Evolutionary conservation across 495 filamentous ascomycete species (phyloP).

Genomic region (Talaromyces liani): DNA sequence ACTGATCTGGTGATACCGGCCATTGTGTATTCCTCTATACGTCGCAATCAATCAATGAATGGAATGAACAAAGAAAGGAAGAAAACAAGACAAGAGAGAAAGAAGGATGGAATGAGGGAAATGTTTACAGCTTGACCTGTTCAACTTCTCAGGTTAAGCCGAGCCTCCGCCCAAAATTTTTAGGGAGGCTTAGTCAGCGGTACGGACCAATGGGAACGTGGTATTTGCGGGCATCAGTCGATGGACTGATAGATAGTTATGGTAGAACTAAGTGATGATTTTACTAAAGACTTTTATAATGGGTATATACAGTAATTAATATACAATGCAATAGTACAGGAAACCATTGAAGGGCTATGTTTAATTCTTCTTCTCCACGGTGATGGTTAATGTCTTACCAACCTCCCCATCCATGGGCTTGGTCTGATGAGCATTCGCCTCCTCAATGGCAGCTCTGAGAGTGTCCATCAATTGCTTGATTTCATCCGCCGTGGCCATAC

Average conservation of each 20-base stretch:
- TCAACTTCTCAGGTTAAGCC: conserved; percentile 10
- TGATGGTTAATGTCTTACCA: conserved; percentile 30
- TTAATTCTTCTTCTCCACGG: conserved; percentile 28
- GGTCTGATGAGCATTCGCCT: conserved; percentile 28
- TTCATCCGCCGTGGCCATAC: conserved; percentile 33
- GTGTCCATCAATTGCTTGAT: conserved; percentile 33
- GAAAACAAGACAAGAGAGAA: conserved; percentile 17
- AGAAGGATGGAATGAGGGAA: not conserved
- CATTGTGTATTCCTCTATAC: conserved; percentile 42
- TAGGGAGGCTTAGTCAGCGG: conserved; percentile 36
- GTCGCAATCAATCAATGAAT: conserved; percentile 22
- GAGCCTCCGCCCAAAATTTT: conserved; percentile 34
- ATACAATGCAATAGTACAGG: conserved; percentile 3
- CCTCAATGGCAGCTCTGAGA: conserved; percentile 26
- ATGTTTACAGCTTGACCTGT: conserved; percentile 5
- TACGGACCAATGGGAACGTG: conserved; percentile 26
- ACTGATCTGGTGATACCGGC: conserved; percentile 56
- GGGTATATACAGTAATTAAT: conserved; percentile 7
- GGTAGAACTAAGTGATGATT: no score
- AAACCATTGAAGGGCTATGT: not conserved
- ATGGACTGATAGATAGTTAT: not conserved
- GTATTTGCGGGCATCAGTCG: conserved; percentile 25
- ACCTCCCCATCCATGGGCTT: conserved; percentile 37
- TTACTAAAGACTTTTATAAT: not conserved
- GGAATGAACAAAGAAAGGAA: conserved; percentile 22